Evolutionary conservation across 139 green algal genomes (phyloP), one percentile per base, ranked within the genome.

Genomic region (Eudorina sp.): DNA sequence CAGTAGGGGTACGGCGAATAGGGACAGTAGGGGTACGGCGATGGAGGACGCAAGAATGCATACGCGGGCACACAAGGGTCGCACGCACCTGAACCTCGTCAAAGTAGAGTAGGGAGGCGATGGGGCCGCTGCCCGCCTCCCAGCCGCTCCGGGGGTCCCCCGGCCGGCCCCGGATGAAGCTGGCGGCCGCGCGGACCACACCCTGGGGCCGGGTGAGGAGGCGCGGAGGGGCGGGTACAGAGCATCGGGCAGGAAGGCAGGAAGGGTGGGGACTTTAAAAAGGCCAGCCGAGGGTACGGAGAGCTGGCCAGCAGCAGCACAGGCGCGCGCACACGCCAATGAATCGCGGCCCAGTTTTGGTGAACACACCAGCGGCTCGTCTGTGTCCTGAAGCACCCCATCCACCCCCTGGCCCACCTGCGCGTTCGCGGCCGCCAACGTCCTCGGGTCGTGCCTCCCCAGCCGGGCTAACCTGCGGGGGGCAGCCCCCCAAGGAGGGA

Each of bases 11-110:
- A n/a, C n/a, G n/a, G n/a, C n/a, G n/a, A n/a, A n/a, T n/a, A n/a
- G n/a, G n/a, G n/a, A n/a, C n/a, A n/a, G n/a, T n/a, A n/a, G n/a
- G n/a, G n/a, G n/a, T n/a, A n/a, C n/a, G n/a, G n/a, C n/a, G n/a
- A n/a, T n/a, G n/a, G n/a, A n/a, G n/a, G n/a, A n/a, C n/a, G n/a
- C n/a, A n/a, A n/a, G n/a, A n/a, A n/a, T n/a, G n/a, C n/a, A n/a
- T n/a, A n/a, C n/a, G n/a, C n/a, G n/a, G n/a, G n/a, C n/a, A n/a
- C n/a, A n/a, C n/a, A n/a, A n/a, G n/a, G n/a, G 16, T 68, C 41
- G 55, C 53, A 31, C 92, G 0, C 53, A 96, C 92, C 88, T 97
- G 95, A 58, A 98, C 73, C 73, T 98, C 96, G 72, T 98, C 96
- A 62, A 98, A 97, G 86, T 92, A 97, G 51, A 98, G 88, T 25